Base-by-base conservation (phyloP, 768 basidiomycete genomes). In the Leccinum disarticulatum region DNA sequence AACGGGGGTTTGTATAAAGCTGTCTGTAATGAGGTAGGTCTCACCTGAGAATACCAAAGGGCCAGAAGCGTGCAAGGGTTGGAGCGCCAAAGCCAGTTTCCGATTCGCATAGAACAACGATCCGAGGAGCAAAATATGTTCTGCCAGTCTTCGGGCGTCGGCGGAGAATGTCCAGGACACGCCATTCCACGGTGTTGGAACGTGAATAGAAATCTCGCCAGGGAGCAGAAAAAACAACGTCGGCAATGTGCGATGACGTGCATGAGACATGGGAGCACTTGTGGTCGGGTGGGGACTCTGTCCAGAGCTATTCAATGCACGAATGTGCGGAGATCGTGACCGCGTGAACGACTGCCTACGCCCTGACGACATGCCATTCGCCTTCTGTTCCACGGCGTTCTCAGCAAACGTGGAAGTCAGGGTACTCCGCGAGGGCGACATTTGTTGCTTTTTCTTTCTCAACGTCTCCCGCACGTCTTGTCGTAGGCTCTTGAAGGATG, bases 291-390 rank as follows among this genome's bases (percentile, higher is more conserved):
- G 75, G 65, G 74, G 69, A 14, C 74, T 71, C 43, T 79, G 81
- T 31, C 63, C 63, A 8, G 74, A 64, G 52, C 73, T 66, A 50
- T 68, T 68, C 27, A 69, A 69, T 4, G 70, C 65, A 46, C 76
- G 74, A 14, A 83, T 69, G 11, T 78, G 81, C 46, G 90, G 88
- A 2, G 90, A 90, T 22, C 84, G 83, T 7, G 90, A 90, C n/a
- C 88, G 86, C 38, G 88, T 84, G 66, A 91, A 89, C 1, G 83
- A 70, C 52, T 75, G 74, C 54, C 80, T 78, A 54, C 70, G 77
- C 46, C 69, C 76, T 43, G n/a, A 43, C 52, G 63, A 67, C 22
- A 77, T 68, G 7, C 76, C 70, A 35, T 68, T 73, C 68, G 61
- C 62, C 69, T 59, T 72, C 76, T 53, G 74, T 63, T 67, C 78